Evolutionary conservation across 2,329 filamentous ascomycete species (phyloP).

Genomic region (Zymoseptoria tritici): DNA sequence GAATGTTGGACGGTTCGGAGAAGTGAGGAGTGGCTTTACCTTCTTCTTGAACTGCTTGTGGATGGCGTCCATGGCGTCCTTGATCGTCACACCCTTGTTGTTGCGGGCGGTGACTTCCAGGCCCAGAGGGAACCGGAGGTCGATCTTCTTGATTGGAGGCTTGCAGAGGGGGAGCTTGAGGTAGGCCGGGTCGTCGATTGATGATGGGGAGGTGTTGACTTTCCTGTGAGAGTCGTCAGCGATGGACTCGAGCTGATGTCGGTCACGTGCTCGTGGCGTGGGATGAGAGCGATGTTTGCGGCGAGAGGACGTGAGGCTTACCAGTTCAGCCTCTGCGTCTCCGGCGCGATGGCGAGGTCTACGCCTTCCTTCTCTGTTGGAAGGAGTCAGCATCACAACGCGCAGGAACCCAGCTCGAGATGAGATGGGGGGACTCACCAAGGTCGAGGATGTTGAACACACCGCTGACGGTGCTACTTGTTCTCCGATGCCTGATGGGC

Average conservation of each 20-base stretch:
- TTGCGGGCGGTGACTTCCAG: slow-evolving; percentile 85
- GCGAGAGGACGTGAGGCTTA: slow-evolving; percentile 40
- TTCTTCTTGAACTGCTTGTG: slow-evolving; percentile 96
- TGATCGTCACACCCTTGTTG: slow-evolving; percentile 90
- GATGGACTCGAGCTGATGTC: background rate
- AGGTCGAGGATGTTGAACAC: slow-evolving; percentile 64
- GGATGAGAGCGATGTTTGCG: background rate
- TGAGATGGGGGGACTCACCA: slow-evolving; percentile 6
- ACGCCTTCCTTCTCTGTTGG: slow-evolving; percentile 62
- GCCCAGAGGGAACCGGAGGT: slow-evolving; percentile 83
- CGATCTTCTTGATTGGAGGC: slow-evolving; percentile 87
- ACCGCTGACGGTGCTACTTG: slow-evolving; percentile 65
- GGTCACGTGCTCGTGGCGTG: background rate
- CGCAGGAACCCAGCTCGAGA: background rate
- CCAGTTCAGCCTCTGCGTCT: slow-evolving; percentile 86
- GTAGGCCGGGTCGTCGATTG: slow-evolving; percentile 73
- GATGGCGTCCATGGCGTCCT: slow-evolving; percentile 91
- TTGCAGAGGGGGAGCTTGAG: slow-evolving; percentile 74
- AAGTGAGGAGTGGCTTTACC: slow-evolving; percentile 44
- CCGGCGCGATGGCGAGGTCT: slow-evolving; percentile 64
- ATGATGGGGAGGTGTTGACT: slow-evolving; percentile 75
- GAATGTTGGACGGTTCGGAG: too few relatives aligned
- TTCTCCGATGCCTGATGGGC: slow-evolving; percentile 55
- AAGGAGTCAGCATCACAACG: slow-evolving; percentile 3
- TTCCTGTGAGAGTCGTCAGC: slow-evolving; percentile 55